Evolutionary conservation across 495 filamentous ascomycete species (phyloP).

Genomic region (Penicillium odoratum): DNA sequence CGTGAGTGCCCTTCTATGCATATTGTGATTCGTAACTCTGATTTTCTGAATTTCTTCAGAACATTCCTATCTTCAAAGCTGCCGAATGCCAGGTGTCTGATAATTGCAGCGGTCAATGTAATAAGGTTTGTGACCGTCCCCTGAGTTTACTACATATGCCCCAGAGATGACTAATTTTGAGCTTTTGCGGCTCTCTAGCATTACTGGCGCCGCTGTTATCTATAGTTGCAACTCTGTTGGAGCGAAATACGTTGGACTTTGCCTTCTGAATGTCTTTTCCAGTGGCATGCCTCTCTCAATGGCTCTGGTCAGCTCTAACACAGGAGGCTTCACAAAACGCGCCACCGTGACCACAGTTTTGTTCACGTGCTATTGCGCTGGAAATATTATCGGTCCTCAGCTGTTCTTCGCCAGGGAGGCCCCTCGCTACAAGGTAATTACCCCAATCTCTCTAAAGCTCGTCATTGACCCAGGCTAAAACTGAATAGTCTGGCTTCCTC

Average conservation of each 20-base stretch:
- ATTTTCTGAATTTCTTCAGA: not conserved
- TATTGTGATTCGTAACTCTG: no score
- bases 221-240: no score
- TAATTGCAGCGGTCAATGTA: not conserved
- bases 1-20: not conserved
- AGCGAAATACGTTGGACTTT: not conserved
- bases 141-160: no score
- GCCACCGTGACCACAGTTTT: constrained; percentile 24
- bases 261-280: constrained; percentile 1
- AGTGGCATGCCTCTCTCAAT: constrained; percentile 31
- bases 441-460: no score
- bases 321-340: constrained; percentile 61
- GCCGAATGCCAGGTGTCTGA: not conserved
- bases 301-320: constrained; percentile 42
- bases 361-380: constrained; percentile 14
- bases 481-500: constrained; percentile 20
- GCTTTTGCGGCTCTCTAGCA: no score
- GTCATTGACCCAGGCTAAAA: no score
- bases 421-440: constrained; percentile 3
- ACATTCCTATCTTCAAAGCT: not conserved
- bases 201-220: no score
- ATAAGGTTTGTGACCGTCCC: not conserved
- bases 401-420: constrained; percentile 8
- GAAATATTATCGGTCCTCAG: constrained; percentile 18
- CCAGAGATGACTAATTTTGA: no score